Evolutionary conservation across 352 stramenopile genomes (phyloP), one percentile per base, ranked within the genome.

Genomic region (Phytopythium ostracodes): DNA sequence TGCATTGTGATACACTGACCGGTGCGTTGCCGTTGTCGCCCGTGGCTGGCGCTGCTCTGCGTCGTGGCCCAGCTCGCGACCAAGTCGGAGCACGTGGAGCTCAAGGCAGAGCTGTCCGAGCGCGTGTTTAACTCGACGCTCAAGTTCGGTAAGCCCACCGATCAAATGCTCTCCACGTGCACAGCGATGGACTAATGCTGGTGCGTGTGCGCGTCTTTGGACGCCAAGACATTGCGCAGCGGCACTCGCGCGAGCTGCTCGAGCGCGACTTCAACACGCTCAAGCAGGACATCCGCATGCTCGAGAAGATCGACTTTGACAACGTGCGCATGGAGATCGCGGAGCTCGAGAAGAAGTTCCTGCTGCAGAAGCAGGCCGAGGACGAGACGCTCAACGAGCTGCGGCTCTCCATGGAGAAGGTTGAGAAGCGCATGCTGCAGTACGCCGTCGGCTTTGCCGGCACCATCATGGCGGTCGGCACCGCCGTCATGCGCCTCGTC

Each of bases 271-370:
- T 96, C 60, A 96, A 92, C 71, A 94, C 88, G 54, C 73, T 96
- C 33, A 96, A 96, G 70, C 84, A 94, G 63, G 87, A 96, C 65
- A 96, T 96, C 66, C 84, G 87, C 56, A 94, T 96, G 87, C 77
- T 92, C 12, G 87, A 96, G 69, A 94, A 96, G 65, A 91, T 94
- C 65, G 87, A 96, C 62, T 94, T 96, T 58, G 87, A 96, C 70
- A 92, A 94, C 64, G 89, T 96, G 60, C 87, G 84, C 60, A 84
- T 92, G 66, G 87, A 96, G 63, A 91, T 96, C 46, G 77, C 80
- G 2, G 84, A 94, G 71, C 81, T 96, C 10, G 87, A 96, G 62
- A 93, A 93, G 47, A 93, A 96, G 68, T 96, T 96, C 72, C 62
- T 96, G 61, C 70, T 96, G 55, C 87, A 96, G 58, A 96, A 96